Evolutionary conservation across 441 rosid genomes (phyloP), one percentile per base, ranked within the genome.

Genomic region (Dalechampia spathulata): DNA sequence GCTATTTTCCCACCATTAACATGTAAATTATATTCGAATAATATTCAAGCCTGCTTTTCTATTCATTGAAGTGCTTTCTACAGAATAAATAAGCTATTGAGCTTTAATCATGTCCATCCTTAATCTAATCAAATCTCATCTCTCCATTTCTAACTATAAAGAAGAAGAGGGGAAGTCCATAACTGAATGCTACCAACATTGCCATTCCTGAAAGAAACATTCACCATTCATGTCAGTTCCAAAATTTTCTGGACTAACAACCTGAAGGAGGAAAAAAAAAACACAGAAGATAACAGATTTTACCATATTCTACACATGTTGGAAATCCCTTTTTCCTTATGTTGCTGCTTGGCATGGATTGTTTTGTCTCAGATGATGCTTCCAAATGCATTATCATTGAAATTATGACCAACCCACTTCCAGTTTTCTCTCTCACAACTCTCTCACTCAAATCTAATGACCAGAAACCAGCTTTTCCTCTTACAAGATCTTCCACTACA

Each of bases 361-460:
- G 40, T 39, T 28, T 37, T 17, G 60, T 15, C 19, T 15, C 26
- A 6, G 53, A 50, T 53, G 75, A 53, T 41, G 79, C 57, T 59
- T 47, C 10, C 49, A 78, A 69, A 51, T 85, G 93, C 72, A 87
- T 60, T 73, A 79, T 39, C 97, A 87, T 74, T 41, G 95, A 87
- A 67, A 69, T 47, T 12, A 68, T 55, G 0, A 83, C 93, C 53
- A 93, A 72, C 68, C 78, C 77, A 76, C 97, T 86, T 49, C 96
- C 93, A 22, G 72, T 73, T 75, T 83, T 88, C 78, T 86, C 89
- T 60, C 93, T 75, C 9, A 83, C 78, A 17, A 79, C 67, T 69
- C 90, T 80, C 51, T 87, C 79, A 52, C 72, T 79, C 53, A 87
- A 57, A 79, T 81, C 84, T 46, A 85, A 68, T 19, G 87, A 82